Base-by-base conservation (phyloP, 352 stramenopile species). In the Phytophthora macrochlamydospora region DNA sequence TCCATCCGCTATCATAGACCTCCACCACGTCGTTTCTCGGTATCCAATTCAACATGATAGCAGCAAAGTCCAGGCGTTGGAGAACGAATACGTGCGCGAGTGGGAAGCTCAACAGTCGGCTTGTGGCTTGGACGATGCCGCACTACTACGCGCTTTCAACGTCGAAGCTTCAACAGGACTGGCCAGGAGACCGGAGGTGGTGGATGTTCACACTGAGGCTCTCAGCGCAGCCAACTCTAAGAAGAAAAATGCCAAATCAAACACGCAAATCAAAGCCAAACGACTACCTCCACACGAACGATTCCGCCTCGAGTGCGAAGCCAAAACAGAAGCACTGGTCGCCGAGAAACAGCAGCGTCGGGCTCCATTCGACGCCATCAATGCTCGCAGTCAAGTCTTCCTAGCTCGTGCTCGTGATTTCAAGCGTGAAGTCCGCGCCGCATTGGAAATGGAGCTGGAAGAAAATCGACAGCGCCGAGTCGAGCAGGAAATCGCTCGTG, bases 401-500 rank as follows among this genome's bases (percentile, higher is more conserved):
- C 51, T 91, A 31, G 48, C 56, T 14, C 68, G 55, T 11, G 76
- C 80, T 1, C 76, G 81, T 7, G 73, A 84, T 43, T 89, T 89
- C 37, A 84, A 81, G 55, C 78, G 79, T 42, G 85, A 90, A 57
- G 76, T 92, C 40, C 78, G 77, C 7, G 79, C 78, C n/a, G 83
- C 72, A 14, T 50, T 91, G 44, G 58, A 69, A 48, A 85, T 93
- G 73, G 78, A 90, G 62, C 68, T 75, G 56, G 85, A 91, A 56
- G 85, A 93, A 37, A 73, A 59, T 6, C 73, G 63, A 42, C 85
- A 93, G 46, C 81, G 81, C 8, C 59, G 72, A 2, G 56, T 89
- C 12, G 85, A 92, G 49, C 44, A 44, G 12, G 78, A 90, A 58
- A 73, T 81, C 2, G 78, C 61, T 0, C 73, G 71, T 9, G 65